Evolutionary conservation across 1,284 basidiomycete species (phyloP).

Genomic region (Sporisorium exsertum): DNA sequence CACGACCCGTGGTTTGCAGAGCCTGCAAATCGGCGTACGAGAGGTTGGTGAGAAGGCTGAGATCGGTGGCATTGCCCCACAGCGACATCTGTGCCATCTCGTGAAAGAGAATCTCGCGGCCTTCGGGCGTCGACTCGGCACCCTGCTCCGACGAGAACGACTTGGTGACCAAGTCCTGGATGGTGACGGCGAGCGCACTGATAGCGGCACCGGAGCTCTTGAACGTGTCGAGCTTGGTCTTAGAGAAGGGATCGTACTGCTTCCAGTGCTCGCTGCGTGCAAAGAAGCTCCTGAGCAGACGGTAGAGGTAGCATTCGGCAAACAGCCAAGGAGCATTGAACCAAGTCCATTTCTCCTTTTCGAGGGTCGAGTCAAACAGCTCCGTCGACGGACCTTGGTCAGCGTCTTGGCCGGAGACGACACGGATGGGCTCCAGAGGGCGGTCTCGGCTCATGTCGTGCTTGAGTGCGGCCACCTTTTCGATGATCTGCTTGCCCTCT

Average conservation of each 20-base stretch:
- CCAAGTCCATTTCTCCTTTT: slow-evolving; percentile 77
- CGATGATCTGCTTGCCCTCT: slow-evolving; percentile 85
- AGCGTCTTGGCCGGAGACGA: slow-evolving; percentile 36
- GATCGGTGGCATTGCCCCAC: slow-evolving; percentile 77
- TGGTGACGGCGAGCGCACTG: slow-evolving; percentile 72
- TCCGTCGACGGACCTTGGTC: slow-evolving; percentile 77
- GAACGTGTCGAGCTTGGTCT: slow-evolving; percentile 86
- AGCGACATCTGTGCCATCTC: slow-evolving; percentile 87
- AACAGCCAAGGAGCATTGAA: slow-evolving; percentile 89
- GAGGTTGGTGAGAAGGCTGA: slow-evolving; percentile 84
- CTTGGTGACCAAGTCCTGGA: slow-evolving; percentile 56
- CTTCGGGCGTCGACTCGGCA: slow-evolving; percentile 46
- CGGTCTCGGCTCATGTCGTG: slow-evolving; percentile 89
- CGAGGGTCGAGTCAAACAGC: slow-evolving; percentile 55
- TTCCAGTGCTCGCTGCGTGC: slow-evolving; percentile 79
- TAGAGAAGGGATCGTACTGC: slow-evolving; percentile 84
- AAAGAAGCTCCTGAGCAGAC: slow-evolving; percentile 82
- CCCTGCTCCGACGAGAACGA: slow-evolving; percentile 38
- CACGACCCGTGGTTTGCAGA: slow-evolving; percentile 82
- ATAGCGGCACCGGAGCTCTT: slow-evolving; percentile 81
- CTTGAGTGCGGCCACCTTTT: slow-evolving; percentile 82
- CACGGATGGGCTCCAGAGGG: slow-evolving; percentile 73
- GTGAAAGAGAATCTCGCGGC: slow-evolving; percentile 75
- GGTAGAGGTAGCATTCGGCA: slow-evolving; percentile 87
- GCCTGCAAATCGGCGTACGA: slow-evolving; percentile 81